Evolutionary conservation across 345 rosid genomes (phyloP).

Genomic region (Citrus trifoliata): DNA sequence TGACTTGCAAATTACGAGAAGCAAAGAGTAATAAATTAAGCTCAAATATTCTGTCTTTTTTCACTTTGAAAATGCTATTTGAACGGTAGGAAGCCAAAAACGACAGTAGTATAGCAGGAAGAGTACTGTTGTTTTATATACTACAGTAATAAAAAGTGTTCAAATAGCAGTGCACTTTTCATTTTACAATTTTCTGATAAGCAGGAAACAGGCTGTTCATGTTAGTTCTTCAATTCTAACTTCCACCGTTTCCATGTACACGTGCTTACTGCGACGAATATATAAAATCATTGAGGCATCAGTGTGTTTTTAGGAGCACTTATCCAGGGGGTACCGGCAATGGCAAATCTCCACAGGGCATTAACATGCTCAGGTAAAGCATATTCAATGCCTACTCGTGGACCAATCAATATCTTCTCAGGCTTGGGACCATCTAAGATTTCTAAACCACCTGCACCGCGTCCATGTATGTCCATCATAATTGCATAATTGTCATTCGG

Average conservation of each 20-base stretch:
- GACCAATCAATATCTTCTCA: constrained; percentile 63
- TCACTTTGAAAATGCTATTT: too few relatives aligned
- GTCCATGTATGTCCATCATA: constrained; percentile 5
- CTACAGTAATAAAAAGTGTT: too few relatives aligned
- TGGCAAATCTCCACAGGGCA: constrained; percentile 92
- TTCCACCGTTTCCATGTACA: neutral
- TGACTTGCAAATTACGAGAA: too few relatives aligned
- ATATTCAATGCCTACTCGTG: constrained; percentile 91
- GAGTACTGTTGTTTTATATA: too few relatives aligned
- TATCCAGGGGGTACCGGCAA: constrained; percentile 80
- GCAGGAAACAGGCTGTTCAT: neutral
- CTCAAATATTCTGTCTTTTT: neutral
- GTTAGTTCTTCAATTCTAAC: neutral
- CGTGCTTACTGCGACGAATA: neutral
- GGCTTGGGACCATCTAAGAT: constrained; percentile 80
- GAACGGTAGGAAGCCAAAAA: too few relatives aligned
- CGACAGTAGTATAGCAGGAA: too few relatives aligned
- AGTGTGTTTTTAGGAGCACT: constrained; percentile 93
- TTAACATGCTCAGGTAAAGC: constrained; percentile 73
- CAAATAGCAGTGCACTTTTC: too few relatives aligned
- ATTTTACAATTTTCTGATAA: neutral
- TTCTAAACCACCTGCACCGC: constrained; percentile 73
- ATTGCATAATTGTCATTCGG: neutral
- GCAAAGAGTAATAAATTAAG: neutral
- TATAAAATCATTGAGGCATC: constrained; percentile 22